Evolutionary conservation across 2,329 filamentous ascomycete genomes (phyloP).

Genomic region (Phoma herbarum): DNA sequence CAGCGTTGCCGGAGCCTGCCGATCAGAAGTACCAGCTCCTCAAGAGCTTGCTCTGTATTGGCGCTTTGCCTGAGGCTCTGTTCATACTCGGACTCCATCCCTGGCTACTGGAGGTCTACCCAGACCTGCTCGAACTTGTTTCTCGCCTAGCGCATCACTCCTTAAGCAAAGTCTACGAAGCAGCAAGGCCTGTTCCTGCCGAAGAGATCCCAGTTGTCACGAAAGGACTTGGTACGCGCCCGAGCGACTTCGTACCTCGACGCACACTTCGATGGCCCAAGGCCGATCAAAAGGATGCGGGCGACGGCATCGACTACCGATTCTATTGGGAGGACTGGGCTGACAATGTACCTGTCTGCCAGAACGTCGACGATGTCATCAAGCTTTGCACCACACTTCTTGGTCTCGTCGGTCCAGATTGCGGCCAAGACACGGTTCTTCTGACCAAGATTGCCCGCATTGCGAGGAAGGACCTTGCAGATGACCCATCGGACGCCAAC

Average conservation of each 20-base stretch:
- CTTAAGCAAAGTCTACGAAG: conserved; percentile 75
- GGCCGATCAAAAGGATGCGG: conserved; percentile 78
- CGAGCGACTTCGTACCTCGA: conserved; percentile 64
- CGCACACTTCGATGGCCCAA: conserved; percentile 84
- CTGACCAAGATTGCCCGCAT: conserved; percentile 87
- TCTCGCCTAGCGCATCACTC: conserved; percentile 87
- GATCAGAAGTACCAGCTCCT: conserved; percentile 91
- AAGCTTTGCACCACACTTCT: conserved; percentile 83
- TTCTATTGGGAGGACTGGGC: conserved; percentile 99
- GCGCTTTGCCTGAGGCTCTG: conserved; percentile 89
- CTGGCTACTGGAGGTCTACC: conserved; percentile 87
- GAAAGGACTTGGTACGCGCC: conserved; percentile 62
- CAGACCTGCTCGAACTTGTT: conserved; percentile 80
- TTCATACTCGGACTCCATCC: conserved; percentile 92
- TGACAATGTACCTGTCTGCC: conserved; percentile 91
- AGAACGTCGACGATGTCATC: conserved; percentile 89
- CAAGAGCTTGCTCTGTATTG: conserved; percentile 86
- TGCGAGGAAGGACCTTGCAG: conserved; percentile 75
- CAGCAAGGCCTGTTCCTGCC: conserved; percentile 58
- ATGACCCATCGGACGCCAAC: conserved; percentile 76
- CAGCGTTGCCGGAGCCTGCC: conserved; percentile 72
- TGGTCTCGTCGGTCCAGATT: conserved; percentile 86
- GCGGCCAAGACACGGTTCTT: conserved; percentile 82
- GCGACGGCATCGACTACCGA: conserved; percentile 78
- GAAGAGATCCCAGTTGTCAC: conserved; percentile 51